These are phyloP conservation scores for Ceratocystis colombiana DNA, from an alignment of 2,329 filamentous ascomycete species.

Conservation along the genomic window DNA sequence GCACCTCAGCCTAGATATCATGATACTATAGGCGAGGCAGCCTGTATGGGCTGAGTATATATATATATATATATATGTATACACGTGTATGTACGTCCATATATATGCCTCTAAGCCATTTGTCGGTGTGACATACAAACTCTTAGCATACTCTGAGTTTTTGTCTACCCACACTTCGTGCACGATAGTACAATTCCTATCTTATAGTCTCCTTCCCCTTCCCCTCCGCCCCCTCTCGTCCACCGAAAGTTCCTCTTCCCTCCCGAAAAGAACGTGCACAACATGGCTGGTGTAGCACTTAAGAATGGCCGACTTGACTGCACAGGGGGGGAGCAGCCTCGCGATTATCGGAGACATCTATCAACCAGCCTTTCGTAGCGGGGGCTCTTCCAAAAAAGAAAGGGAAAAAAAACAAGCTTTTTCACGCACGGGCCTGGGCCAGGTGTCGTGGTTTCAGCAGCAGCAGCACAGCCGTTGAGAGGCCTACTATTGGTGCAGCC, in stretches of 20 bases:
- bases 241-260: neutral
- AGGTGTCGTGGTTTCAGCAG: slow-evolving; percentile 12
- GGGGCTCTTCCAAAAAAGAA: neutral
- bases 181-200: neutral
- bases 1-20: neutral
- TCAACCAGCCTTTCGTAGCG: neutral
- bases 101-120: no score
- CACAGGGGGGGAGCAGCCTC: neutral
- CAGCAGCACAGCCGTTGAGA: neutral
- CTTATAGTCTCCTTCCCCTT: neutral
- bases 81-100: no score
- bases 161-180: neutral
- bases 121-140: no score
- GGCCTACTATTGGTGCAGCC: neutral
- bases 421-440: neutral
- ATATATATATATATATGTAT: neutral
- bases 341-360: slow-evolving; percentile 6
- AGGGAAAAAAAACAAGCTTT: neutral
- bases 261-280: neutral
- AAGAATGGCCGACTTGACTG: neutral
- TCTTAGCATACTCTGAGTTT: neutral
- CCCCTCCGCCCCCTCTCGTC: neutral
- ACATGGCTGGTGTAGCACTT: slow-evolving; percentile 1
- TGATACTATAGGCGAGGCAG: neutral
- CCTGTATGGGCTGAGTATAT: neutral